Conservation (phyloP, 1,284 basidiomycete species). For the Trametes sp. region DNA sequence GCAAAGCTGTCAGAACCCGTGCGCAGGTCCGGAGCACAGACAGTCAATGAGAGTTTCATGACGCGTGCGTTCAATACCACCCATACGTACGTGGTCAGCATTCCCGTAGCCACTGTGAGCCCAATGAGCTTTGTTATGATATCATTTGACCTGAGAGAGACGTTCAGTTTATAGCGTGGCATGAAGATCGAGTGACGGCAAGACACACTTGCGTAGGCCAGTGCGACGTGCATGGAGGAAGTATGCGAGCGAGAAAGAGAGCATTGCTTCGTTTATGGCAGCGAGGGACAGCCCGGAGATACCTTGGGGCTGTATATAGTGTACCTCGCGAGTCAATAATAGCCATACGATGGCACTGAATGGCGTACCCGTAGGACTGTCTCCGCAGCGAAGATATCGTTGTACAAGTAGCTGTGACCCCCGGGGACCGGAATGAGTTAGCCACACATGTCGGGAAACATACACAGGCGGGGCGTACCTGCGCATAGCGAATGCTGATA, state of each 20-base stretch:
- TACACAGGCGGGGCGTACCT: too few relatives aligned
- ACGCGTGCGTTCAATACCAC: too few relatives aligned
- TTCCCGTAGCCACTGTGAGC: slow-evolving; percentile 8
- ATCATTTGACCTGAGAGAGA: not conserved
- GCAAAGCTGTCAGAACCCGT: not conserved
- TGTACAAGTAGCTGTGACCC: not conserved
- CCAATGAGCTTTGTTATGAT: slow-evolving; percentile 11
- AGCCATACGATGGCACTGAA: not conserved
- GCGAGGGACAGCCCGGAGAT: slow-evolving; percentile 1
- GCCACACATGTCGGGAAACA: too few relatives aligned
- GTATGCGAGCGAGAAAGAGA: not conserved
- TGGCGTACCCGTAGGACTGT: not conserved
- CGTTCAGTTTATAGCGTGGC: not conserved
- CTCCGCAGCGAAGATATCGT: not conserved
- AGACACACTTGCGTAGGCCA: not conserved
- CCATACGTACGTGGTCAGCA: slow-evolving; percentile 13
- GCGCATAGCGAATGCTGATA: too few relatives aligned
- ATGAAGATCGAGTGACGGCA: not conserved
- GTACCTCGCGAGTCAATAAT: not conserved
- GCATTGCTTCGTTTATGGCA: not conserved
- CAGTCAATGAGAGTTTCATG: not conserved
- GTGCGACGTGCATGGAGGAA: slow-evolving; percentile 9
- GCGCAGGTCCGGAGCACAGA: too few relatives aligned
- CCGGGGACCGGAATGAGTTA: not conserved
- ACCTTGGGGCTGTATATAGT: not conserved